Conservation (phyloP, 2,329 filamentous ascomycete genomes). For the Aspergillus quadricinctus region DNA sequence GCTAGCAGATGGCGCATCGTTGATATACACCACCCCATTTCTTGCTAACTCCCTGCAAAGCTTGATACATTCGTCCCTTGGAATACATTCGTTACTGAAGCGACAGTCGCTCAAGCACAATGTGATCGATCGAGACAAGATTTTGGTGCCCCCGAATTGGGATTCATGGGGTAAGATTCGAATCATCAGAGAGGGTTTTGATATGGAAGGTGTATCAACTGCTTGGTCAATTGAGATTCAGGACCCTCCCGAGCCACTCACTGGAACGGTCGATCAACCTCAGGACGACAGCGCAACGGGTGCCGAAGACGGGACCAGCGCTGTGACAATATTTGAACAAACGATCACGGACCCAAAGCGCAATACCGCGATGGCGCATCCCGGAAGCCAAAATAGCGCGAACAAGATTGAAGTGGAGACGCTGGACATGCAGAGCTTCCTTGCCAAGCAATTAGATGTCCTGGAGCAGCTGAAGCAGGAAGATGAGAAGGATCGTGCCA, state of each 20-base stretch:
- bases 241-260: constrained; percentile 37
- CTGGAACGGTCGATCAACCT: constrained; percentile 22
- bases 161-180: constrained; percentile 98
- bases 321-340: constrained; percentile 71
- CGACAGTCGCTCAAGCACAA: constrained; percentile 79
- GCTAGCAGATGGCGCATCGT: constrained; percentile 67
- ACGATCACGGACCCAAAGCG: constrained; percentile 72
- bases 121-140: constrained; percentile 89
- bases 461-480: constrained; percentile 63
- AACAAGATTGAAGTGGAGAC: constrained; percentile 57
- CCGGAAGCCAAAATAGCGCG: constrained; percentile 43
- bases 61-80: constrained; percentile 78
- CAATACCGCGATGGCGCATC: constrained; percentile 53
- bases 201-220: constrained; percentile 78
- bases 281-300: constrained; percentile 14
- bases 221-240: constrained; percentile 85
- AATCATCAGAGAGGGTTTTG: constrained; percentile 84
- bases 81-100: constrained; percentile 78
- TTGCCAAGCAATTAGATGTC: constrained; percentile 68
- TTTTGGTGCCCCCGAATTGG: constrained; percentile 93
- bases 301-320: constrained; percentile 47
- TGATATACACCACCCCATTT: constrained; percentile 79
- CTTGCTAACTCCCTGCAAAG: constrained; percentile 71
- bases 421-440: constrained; percentile 73
- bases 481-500: constrained; percentile 45